These are phyloP conservation scores for Arthrobotrys conoides DNA, from an alignment of 2,329 filamentous ascomycete species.

Conservation along the genomic window DNA sequence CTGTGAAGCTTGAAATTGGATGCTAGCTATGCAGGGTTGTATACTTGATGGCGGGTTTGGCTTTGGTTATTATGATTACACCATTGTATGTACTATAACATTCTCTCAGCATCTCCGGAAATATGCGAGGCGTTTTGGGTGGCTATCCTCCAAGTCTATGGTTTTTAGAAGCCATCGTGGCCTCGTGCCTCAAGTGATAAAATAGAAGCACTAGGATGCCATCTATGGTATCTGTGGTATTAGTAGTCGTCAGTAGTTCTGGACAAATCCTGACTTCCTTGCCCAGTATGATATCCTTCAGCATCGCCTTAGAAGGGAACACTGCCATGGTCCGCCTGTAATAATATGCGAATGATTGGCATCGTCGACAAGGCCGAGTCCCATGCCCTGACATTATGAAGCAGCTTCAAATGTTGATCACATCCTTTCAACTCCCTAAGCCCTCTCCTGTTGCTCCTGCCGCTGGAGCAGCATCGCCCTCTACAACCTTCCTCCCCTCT, in stretches of 20 bases:
- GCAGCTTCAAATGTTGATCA: not conserved
- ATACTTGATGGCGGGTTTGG: conserved; percentile 13
- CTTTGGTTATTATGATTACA: conserved; percentile 13
- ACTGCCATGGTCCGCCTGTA: not conserved
- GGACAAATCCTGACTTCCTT: not conserved
- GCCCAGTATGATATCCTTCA: not conserved
- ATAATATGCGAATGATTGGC: not conserved
- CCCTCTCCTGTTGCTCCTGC: conserved; percentile 9
- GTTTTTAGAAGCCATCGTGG: not conserved
- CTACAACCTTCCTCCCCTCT: conserved; percentile 48
- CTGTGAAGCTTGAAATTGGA: conserved; percentile 6
- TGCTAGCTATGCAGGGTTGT: conserved; percentile 3
- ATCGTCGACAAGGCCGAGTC: not conserved
- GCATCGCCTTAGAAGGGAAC: not conserved
- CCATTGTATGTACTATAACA: conserved; percentile 32
- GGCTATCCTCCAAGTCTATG: not conserved
- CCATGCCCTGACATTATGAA: not conserved
- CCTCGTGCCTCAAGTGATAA: not conserved
- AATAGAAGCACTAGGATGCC: not conserved
- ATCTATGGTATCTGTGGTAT: not conserved
- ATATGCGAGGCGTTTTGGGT: conserved; percentile 17
- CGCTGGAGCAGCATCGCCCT: conserved; percentile 26
- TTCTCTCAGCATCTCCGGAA: conserved; percentile 30
- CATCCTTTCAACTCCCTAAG: conserved; percentile 34
- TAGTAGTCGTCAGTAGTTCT: not conserved